phyloP scores from a whole-genome alignment of 371 early-diverging fungal species.

The Mortierella sp. region DNA sequence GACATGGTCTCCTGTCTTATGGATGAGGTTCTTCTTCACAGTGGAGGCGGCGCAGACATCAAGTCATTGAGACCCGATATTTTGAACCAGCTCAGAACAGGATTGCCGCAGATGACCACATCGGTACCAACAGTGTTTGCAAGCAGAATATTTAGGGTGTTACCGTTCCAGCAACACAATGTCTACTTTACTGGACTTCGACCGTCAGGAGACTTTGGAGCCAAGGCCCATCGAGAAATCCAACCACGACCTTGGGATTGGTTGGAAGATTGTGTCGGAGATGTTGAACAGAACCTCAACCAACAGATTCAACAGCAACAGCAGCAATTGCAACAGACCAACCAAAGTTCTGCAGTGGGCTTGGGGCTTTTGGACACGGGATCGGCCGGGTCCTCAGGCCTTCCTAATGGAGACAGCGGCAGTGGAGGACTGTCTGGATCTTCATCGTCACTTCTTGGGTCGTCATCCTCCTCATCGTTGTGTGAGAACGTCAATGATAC shows the following conservation, averaged over 20 bases:
- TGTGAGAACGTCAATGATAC: conserved; percentile 42
- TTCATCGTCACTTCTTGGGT: conserved; percentile 2
- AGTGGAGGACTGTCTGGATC: conserved; percentile 8
- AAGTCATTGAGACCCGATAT: conserved; percentile 43
- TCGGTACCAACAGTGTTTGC: conserved; percentile 66
- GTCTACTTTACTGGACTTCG: conserved; percentile 63
- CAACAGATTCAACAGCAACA: conserved; percentile 14
- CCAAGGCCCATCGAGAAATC: conserved; percentile 20
- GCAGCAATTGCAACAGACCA: conserved; percentile 7
- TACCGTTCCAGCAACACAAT: conserved; percentile 70
- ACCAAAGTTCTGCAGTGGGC: conserved; percentile 27
- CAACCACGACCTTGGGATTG: conserved; percentile 73
- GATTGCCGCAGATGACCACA: conserved; percentile 49
- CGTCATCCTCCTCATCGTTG: conserved; percentile 6
- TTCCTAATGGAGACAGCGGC: conserved; percentile 25
- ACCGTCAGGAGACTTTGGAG: conserved; percentile 28
- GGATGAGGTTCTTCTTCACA: conserved; percentile 55
- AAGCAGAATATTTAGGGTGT: conserved; percentile 65
- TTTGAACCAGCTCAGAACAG: conserved; percentile 41
- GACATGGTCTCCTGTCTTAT: conserved; percentile 69
- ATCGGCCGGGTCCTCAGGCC: conserved; percentile 10
- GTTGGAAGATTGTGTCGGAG: conserved; percentile 67
- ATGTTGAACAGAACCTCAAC: conserved; percentile 31
- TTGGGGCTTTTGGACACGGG: conserved; percentile 26
- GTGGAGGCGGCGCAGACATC: conserved; percentile 25